Base-by-base conservation (phyloP, 139 green algal species). In the Chlamydomonas asymmetrica region DNA sequence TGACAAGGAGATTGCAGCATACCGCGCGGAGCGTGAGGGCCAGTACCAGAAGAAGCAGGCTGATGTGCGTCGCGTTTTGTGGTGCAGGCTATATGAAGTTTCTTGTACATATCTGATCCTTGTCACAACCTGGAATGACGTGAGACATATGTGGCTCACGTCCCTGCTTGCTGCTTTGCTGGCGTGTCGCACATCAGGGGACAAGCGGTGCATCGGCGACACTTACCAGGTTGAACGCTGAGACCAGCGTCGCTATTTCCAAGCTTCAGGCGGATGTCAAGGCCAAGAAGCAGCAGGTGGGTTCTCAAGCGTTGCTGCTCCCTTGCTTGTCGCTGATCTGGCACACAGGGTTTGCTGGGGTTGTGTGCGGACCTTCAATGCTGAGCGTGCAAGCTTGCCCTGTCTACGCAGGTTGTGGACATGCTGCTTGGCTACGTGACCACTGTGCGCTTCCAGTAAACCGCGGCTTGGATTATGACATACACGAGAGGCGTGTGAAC, bases 1-100 rank as follows among this genome's bases (percentile, higher is more conserved):
- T 20, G 92, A 96, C 72, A 85, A 79, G 56, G 92, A 97, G 74
- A 90, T 97, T 49, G 74, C 81, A 50, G 81, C 85, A 0, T 97
- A 93, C 80, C 86, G 86, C 41, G 73, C 84, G 8, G 86, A 95
- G 83, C 81, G 88, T 3, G 92, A 97, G 78, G 88, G 85, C 1
- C 82, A 85, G 2, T 97, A 93, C 79, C 83, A 94, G 74, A 89
- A 92, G 76, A 88, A 86, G 49, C 79, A 93, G 50, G 50, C 81
- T 27, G 82, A 86, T 76, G 86, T 88, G 56, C 18, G 79, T 57
- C 1, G 34, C 3, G n/a, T 18, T 59, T 22, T n/a, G n/a, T n/a
- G n/a, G 35, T 38, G 52, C 56, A 23, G 48, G 48, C 16, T 56
- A 13, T 18, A 56, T 56, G 48, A 18, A 13, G 13, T 18, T 20